phyloP scores from a whole-genome alignment of 345 rosid species.

The Melaleuca alternifolia region DNA sequence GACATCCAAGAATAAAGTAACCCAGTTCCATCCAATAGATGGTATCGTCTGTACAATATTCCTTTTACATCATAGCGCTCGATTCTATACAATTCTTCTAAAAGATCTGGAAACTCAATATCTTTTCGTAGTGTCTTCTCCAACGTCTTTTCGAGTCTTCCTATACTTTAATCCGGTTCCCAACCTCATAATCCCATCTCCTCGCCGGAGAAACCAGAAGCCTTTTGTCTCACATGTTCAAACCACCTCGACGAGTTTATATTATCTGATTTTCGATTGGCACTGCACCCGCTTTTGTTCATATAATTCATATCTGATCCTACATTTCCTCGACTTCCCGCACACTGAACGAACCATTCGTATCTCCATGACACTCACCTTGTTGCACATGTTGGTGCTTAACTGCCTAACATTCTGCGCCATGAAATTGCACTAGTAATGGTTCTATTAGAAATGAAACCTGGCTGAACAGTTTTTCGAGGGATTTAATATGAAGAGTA shows the following conservation, averaged over 20 bases:
- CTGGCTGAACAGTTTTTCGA: not conserved
- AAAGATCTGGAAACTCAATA: not conserved
- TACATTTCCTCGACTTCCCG: not conserved
- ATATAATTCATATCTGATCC: not conserved
- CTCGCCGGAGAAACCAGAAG: not conserved
- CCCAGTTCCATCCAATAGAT: too few species aligned
- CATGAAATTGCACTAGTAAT: not conserved
- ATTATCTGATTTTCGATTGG: not conserved
- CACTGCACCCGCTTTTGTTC: not conserved
- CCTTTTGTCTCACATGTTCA: not conserved
- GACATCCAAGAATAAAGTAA: too few species aligned
- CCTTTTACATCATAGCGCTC: not conserved
- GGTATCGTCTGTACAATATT: too few species aligned
- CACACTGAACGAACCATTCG: not conserved
- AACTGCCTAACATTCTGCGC: not conserved
- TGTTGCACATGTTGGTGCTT: not conserved
- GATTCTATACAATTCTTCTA: not conserved
- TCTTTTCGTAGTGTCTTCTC: not conserved
- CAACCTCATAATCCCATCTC: not conserved
- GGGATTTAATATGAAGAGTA: not conserved
- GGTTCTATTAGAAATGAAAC: not conserved
- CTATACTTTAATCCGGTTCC: not conserved
- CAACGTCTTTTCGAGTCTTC: not conserved
- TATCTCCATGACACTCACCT: not conserved
- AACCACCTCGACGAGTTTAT: not conserved